Evolutionary conservation across 2,329 filamentous ascomycete species (phyloP).

Genomic region (Emmonsiellopsis sp.): DNA sequence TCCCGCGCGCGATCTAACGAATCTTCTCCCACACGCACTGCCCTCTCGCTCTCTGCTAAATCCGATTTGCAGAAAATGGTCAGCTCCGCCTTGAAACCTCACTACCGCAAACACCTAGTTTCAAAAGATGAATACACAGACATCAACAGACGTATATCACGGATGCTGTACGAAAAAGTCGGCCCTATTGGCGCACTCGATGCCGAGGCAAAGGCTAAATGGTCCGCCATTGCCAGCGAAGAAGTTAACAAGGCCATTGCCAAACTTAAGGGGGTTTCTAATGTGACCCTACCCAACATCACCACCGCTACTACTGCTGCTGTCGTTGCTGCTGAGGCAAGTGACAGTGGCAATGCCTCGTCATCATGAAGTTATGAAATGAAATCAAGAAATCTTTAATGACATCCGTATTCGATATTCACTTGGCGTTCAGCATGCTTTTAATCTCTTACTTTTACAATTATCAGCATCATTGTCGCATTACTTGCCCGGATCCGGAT

Average conservation of each 20-base stretch:
- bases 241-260: conserved; percentile 70
- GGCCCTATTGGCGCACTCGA: conserved; percentile 45
- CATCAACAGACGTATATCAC: conserved; percentile 84
- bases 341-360: conserved; percentile 9
- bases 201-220: conserved; percentile 55
- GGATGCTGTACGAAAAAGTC: conserved; percentile 68
- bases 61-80: conserved; percentile 84
- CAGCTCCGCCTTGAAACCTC: conserved; percentile 67
- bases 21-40: conserved; percentile 55
- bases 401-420: neutral
- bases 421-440: neutral
- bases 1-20: conserved; percentile 47
- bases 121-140: conserved; percentile 83
- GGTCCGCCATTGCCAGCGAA: conserved; percentile 65
- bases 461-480: no score
- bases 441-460: no score
- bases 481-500: no score
- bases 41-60: conserved; percentile 72
- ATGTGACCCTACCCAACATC: no score
- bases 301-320: no score
- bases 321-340: conserved; percentile 1
- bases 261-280: conserved; percentile 13
- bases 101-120: conserved; percentile 69
- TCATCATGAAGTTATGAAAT: conserved; percentile 5
- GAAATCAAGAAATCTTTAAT: neutral